phyloP scores from a whole-genome alignment of 2,329 filamentous ascomycete genomes.

The Saccharata proteae region DNA sequence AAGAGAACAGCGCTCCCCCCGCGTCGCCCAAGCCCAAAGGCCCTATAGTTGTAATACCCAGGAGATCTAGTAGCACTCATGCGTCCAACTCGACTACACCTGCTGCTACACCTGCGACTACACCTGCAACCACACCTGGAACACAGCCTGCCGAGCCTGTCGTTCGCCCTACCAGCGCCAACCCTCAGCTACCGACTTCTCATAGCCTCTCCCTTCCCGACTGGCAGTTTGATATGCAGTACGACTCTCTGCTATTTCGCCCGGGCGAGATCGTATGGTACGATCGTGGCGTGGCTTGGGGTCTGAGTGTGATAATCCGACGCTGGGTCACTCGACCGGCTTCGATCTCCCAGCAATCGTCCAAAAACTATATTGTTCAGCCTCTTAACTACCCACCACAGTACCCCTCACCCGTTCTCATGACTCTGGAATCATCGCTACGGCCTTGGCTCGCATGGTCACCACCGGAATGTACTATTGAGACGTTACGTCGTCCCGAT shows the following conservation, averaged over 20 bases:
- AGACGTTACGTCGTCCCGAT: conserved; percentile 25
- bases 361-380: conserved; percentile 32
- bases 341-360: conserved; percentile 16
- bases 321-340: conserved; percentile 28
- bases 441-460: conserved; percentile 49
- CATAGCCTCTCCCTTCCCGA: conserved; percentile 30
- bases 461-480: conserved; percentile 38
- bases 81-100: too few relatives aligned
- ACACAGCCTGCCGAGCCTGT: too few relatives aligned
- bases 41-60: conserved; percentile 8
- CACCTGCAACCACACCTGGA: too few relatives aligned
- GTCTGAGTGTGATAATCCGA: conserved; percentile 38
- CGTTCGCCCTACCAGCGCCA: too few relatives aligned
- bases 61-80: too few relatives aligned
- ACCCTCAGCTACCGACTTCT: too few relatives aligned
- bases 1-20: conserved; percentile 19
- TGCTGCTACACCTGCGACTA: conserved; percentile 16
- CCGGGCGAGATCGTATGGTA: conserved; percentile 48
- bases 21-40: conserved; percentile 12
- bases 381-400: conserved; percentile 36
- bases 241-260: conserved; percentile 38
- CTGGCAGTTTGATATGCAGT: conserved; percentile 37
- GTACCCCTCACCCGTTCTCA: conserved; percentile 27
- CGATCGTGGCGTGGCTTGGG: conserved; percentile 40
- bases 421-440: conserved; percentile 32